Evolutionary conservation across 139 green algal species (phyloP).

Genomic region (Chlamydomonas eustigma): DNA sequence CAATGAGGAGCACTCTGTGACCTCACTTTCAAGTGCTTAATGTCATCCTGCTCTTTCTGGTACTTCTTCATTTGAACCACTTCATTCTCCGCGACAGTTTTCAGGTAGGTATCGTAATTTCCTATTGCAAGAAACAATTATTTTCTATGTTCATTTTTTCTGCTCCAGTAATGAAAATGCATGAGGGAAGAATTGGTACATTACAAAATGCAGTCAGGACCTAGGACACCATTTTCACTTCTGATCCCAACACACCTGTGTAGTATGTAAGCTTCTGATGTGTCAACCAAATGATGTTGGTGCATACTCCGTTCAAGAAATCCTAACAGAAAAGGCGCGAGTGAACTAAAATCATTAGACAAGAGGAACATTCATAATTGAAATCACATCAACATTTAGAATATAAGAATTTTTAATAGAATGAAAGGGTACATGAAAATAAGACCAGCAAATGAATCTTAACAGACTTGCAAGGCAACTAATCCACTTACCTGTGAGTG

Average conservation of each 20-base stretch:
- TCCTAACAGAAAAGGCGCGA: constrained; percentile 40
- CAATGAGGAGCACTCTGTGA: constrained; percentile 45
- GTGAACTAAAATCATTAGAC: background rate
- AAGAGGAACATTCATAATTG: background rate
- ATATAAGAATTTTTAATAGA: no score
- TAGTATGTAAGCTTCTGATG: constrained; percentile 87
- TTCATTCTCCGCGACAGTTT: constrained; percentile 80
- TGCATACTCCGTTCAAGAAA: constrained; percentile 95
- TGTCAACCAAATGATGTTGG: constrained; percentile 90
- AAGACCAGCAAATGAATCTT: no score
- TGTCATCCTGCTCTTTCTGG: constrained; percentile 77
- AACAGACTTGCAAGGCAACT: no score
- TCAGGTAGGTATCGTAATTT: constrained; percentile 85
- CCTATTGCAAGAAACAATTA: no score
- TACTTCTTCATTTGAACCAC: constrained; percentile 96
- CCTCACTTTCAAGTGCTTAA: constrained; percentile 72
- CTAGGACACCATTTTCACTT: background rate
- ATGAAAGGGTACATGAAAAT: no score
- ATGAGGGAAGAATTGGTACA: background rate
- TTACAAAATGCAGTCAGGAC: no score
- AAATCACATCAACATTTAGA: no score
- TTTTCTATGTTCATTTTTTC: background rate
- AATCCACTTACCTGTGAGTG: constrained; percentile 78
- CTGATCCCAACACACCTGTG: constrained; percentile 24
- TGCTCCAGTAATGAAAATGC: background rate